Base-by-base conservation (phyloP, 2,329 filamentous ascomycete species). In the Kalaharituber pfeilii region DNA sequence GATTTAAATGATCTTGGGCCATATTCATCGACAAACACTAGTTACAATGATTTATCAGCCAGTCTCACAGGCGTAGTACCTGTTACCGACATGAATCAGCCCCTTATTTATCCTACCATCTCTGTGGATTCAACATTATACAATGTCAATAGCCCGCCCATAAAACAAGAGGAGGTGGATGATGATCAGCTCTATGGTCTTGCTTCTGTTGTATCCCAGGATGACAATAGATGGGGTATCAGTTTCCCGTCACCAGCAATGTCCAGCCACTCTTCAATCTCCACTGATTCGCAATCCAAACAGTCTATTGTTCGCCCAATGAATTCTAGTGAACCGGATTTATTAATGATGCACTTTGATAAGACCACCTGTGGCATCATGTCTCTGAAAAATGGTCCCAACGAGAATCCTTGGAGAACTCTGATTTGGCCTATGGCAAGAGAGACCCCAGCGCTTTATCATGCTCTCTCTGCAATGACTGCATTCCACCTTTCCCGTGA, bases 321-420 rank as follows among this genome's bases (percentile, higher is more conserved):
- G 26, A 67, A 70, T 53, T 65, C 70, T 29, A 70, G 69, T 33
- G 78, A 77, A 53, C 72, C 75, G 8, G 80, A 83, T 59, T 76
- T 78, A 70, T 68, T 84, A 22, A 74, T 78, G 51, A 65, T 77
- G 51, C 74, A 78, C 25, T 84, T 81, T 62, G 77, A 82, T 62
- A 74, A 72, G 59, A 70, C 80, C 54, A 84, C 81, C 0, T 84
- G 81, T 63, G 80, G 80, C 2, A 81, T 85, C 50, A 69, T 84
- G 20, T 84, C 81, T 0, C 73, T 84, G 51, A 84, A 83, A 63
- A 80, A 84, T 65, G 81, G 80, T 0, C 72, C 74, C 5, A 76
- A 72, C 1, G 81, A 84, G 61, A 85, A 84, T 63, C 81, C 81
- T 1, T 85, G 81, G 81, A 73, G 80, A 26, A 83, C 75, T 5